Evolutionary conservation across 2,329 filamentous ascomycete species (phyloP).

Genomic region (Penicillium hesseltinei): DNA sequence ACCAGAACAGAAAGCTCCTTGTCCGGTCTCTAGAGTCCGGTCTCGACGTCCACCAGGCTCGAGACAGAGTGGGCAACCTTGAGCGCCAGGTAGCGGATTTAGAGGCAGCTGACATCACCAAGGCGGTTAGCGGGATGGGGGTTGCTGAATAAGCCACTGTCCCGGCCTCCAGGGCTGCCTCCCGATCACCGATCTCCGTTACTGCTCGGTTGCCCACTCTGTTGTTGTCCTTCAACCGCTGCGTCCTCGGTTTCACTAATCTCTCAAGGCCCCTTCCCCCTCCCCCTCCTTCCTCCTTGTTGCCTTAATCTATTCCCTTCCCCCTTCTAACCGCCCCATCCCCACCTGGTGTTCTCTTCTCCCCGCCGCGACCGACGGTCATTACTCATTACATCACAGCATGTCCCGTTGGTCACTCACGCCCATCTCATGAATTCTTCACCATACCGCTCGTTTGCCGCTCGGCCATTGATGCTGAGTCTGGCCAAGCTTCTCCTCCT

Average conservation of each 20-base stretch:
- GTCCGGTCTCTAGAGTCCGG: too few relatives aligned
- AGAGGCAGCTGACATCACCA: background rate
- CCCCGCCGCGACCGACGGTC: background rate
- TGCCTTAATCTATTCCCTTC: background rate
- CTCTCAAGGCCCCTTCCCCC: too few relatives aligned
- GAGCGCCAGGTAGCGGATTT: too few relatives aligned
- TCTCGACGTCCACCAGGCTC: too few relatives aligned
- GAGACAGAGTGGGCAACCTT: too few relatives aligned
- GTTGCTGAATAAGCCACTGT: background rate
- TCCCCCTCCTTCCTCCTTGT: background rate
- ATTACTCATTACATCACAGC: conserved; percentile 1
- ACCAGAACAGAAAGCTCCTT: too few relatives aligned
- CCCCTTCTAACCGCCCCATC: background rate
- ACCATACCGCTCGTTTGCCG: conserved; percentile 34
- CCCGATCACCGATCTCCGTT: background rate
- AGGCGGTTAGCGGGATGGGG: background rate
- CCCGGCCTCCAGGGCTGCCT: background rate
- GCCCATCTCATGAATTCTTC: conserved; percentile 27
- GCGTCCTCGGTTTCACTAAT: background rate
- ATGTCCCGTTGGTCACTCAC: background rate
- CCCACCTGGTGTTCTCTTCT: background rate
- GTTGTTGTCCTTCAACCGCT: too few relatives aligned
- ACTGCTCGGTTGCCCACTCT: background rate
- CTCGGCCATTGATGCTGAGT: conserved; percentile 41
- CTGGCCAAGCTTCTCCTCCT: conserved; percentile 44